These are phyloP conservation scores for Arxiozyma bovina DNA, from an alignment of 1,139 yeast genomes.

Conservation along the genomic window DNA sequence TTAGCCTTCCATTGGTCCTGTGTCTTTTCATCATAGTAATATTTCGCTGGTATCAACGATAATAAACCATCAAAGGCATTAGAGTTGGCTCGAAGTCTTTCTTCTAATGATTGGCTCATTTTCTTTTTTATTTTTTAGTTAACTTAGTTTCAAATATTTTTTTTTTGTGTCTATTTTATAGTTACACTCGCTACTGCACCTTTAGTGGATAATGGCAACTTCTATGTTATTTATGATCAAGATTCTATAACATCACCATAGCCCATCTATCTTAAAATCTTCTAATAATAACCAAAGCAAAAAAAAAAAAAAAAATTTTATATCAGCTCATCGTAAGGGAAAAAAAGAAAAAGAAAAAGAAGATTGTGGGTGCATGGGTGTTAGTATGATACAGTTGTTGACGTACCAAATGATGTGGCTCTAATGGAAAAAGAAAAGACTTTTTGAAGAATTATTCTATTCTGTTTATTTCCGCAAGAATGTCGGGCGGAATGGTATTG, in stretches of 20 bases:
- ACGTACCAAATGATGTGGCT: too few species aligned
- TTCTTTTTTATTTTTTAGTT: background rate
- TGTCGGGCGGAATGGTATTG: background rate
- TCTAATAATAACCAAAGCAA: background rate
- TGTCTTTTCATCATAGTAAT: slow-evolving; percentile 66
- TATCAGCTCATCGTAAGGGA: background rate
- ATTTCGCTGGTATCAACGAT: slow-evolving; percentile 88
- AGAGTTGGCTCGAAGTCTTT: slow-evolving; percentile 75
- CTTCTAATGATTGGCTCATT: slow-evolving; percentile 40
- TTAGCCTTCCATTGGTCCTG: slow-evolving; percentile 86
- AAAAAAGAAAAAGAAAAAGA: too few species aligned
- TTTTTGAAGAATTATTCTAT: background rate
- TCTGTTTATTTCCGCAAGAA: background rate
- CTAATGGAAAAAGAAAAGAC: too few species aligned
- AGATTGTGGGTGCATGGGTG: background rate
- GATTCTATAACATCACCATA: background rate
- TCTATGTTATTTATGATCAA: too few species aligned
- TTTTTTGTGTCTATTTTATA: background rate
- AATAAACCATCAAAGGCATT: slow-evolving; percentile 83
- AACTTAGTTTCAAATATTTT: too few species aligned
- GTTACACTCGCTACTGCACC: background rate
- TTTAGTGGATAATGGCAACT: background rate
- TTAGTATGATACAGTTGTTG: too few species aligned
- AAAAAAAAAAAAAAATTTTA: too few species aligned
- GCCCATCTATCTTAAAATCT: background rate